Evolutionary conservation across 2,329 filamentous ascomycete genomes (phyloP).

Genomic region (Trichophyton schoenleinii): DNA sequence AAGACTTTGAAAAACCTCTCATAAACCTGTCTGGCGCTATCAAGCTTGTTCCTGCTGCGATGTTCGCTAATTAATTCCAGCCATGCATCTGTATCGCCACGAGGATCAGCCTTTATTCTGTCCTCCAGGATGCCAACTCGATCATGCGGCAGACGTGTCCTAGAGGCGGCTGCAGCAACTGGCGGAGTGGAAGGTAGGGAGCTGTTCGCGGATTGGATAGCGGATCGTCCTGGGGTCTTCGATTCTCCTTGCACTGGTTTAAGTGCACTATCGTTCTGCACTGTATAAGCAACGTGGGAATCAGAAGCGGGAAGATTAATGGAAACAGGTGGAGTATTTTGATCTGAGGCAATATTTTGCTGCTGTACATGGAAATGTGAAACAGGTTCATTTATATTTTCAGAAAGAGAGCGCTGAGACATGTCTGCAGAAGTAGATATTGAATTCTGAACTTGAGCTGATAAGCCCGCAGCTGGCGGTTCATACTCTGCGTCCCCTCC

Average conservation of each 20-base stretch:
- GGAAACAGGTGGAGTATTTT: slow-evolving; percentile 35
- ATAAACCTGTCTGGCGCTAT: slow-evolving; percentile 67
- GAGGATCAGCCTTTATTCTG: slow-evolving; percentile 80
- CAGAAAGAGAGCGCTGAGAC: slow-evolving; percentile 43
- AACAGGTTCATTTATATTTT: slow-evolving; percentile 44
- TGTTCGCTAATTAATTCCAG: slow-evolving; percentile 74
- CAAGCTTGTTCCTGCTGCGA: slow-evolving; percentile 65
- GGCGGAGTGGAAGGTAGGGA: slow-evolving; percentile 29
- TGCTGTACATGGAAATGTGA: slow-evolving; percentile 48
- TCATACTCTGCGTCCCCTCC: slow-evolving; percentile 40
- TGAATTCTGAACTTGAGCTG: slow-evolving; percentile 36
- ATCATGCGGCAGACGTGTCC: slow-evolving; percentile 55
- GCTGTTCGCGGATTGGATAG: slow-evolving; percentile 24
- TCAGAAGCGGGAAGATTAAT: slow-evolving; percentile 39
- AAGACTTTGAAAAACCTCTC: slow-evolving; percentile 80
- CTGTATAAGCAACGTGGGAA: slow-evolving; percentile 34
- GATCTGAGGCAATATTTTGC: slow-evolving; percentile 44
- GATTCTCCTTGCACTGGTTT: slow-evolving; percentile 23
- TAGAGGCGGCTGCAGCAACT: slow-evolving; percentile 35
- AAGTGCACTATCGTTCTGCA: slow-evolving; percentile 30
- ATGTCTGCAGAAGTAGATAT: slow-evolving; percentile 37
- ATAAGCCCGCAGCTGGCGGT: slow-evolving; percentile 36
- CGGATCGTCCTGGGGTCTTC: slow-evolving; percentile 12
- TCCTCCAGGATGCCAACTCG: slow-evolving; percentile 72
- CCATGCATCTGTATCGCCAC: slow-evolving; percentile 89